Evolutionary conservation across 208 protist species (phyloP).

Genomic region (Wallacemonas sp.): DNA sequence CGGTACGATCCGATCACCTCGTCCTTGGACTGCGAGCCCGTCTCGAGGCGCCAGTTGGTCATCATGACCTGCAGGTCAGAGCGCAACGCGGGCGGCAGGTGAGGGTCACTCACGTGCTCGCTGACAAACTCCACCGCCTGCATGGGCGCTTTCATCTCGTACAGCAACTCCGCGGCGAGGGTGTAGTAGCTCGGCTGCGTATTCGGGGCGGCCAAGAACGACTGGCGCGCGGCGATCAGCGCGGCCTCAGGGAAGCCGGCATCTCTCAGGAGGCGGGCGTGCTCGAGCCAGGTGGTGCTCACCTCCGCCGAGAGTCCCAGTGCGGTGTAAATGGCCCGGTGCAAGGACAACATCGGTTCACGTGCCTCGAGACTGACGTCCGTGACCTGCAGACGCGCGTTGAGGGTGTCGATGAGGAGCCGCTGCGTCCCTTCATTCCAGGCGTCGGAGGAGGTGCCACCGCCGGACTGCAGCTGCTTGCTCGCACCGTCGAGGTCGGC

Average conservation of each 20-base stretch:
- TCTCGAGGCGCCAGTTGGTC: constrained; percentile 81
- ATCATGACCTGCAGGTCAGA: constrained; percentile 76
- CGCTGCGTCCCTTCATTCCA: not conserved
- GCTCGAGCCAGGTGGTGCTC: constrained; percentile 73
- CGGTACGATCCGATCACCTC: constrained; percentile 88
- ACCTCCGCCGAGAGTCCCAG: constrained; percentile 57
- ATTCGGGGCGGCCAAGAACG: constrained; percentile 19
- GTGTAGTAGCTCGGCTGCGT: constrained; percentile 47
- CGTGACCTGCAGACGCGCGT: constrained; percentile 36
- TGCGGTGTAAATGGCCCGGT: constrained; percentile 75
- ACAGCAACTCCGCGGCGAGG: constrained; percentile 85
- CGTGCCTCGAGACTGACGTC: constrained; percentile 66
- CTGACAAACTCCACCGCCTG: constrained; percentile 85
- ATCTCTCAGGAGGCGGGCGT: constrained; percentile 82
- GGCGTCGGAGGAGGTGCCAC: not conserved
- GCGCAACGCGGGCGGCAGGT: constrained; percentile 32
- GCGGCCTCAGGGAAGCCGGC: constrained; percentile 78
- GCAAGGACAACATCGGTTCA: constrained; percentile 83
- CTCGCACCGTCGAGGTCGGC: constrained; percentile 75
- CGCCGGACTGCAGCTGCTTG: constrained; percentile 24
- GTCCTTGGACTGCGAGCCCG: constrained; percentile 62
- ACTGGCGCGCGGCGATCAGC: constrained; percentile 66
- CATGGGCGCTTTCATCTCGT: constrained; percentile 73
- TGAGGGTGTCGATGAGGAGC: constrained; percentile 25
- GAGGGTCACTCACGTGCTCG: constrained; percentile 28